Evolutionary conservation across 75 land plant species (phyloP).

Genomic region (Adiantum capillusveneris): DNA sequence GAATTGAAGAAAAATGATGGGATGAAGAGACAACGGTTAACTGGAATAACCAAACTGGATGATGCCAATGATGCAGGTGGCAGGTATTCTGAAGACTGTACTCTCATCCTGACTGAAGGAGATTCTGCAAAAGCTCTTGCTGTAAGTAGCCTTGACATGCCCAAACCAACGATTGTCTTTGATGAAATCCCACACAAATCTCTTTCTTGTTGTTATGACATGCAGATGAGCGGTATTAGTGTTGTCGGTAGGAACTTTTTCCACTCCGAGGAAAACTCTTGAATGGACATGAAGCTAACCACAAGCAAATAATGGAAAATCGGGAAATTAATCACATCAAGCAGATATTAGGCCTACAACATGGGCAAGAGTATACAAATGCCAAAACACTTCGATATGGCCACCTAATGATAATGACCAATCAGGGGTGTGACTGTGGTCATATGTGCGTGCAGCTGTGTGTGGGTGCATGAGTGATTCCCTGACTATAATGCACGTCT

Average conservation of each 20-base stretch:
- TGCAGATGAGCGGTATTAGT: slow-evolving; percentile 85
- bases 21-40: slow-evolving; percentile 50
- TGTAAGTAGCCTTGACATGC: too few species aligned
- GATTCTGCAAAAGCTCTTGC: slow-evolving; percentile 99
- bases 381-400: slow-evolving; percentile 85
- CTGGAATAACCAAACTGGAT: slow-evolving; percentile 69
- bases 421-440: slow-evolving; percentile 65
- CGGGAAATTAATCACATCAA: slow-evolving; percentile 78
- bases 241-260: slow-evolving; percentile 89
- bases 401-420: slow-evolving; percentile 97
- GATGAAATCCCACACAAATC: background rate
- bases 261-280: slow-evolving; percentile 91
- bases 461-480: too few species aligned
- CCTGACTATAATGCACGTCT: too few species aligned
- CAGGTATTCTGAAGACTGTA: slow-evolving; percentile 77
- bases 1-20: slow-evolving; percentile 98
- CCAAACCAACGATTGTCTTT: too few species aligned
- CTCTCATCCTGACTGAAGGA: slow-evolving; percentile 95
- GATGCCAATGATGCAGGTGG: slow-evolving; percentile 98
- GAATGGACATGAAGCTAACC: slow-evolving; percentile 87
- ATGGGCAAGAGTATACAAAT: slow-evolving; percentile 65
- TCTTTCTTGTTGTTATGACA: background rate
- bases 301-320: slow-evolving; percentile 75
- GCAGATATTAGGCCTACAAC: slow-evolving; percentile 88
- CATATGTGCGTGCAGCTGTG: background rate